A percentile compares a stretch with the other conserved stretches of the same genome.
These are phyloP conservation scores for Paraphoma chrysanthemicola DNA, from an alignment of 2,329 filamentous ascomycete species.

Conservation along the genomic window DNA sequence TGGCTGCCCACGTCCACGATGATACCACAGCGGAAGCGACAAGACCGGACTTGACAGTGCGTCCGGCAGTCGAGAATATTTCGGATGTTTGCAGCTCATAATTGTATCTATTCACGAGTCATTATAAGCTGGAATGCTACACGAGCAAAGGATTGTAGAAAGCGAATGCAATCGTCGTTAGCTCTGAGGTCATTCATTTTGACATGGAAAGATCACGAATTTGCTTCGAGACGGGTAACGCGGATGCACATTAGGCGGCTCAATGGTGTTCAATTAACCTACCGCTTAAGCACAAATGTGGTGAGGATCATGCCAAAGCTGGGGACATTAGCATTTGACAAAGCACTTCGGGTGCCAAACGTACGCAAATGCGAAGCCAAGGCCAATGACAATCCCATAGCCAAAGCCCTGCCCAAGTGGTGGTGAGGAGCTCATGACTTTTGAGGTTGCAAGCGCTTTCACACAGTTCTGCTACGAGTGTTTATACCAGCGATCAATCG, in stretches of 20 bases:
- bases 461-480: no score
- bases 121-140: background rate
- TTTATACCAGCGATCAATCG: no score
- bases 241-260: no score
- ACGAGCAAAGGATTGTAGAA: no score
- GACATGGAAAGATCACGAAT: background rate
- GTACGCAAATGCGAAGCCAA: constrained; percentile 75
- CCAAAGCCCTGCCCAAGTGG: constrained; percentile 67
- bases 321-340: constrained; percentile 11
- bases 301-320: constrained; percentile 74
- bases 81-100: constrained; percentile 87
- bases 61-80: constrained; percentile 88
- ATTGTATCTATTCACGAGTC: constrained; percentile 59
- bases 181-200: no score
- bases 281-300: constrained; percentile 69
- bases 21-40: constrained; percentile 90
- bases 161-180: no score
- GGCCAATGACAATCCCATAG: constrained; percentile 78
- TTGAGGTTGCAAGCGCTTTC: background rate
- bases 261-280: background rate
- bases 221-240: background rate
- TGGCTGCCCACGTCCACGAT: constrained; percentile 93
- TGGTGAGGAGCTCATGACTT: constrained; percentile 26
- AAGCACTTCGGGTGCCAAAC: constrained; percentile 13
- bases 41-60: constrained; percentile 87